Conservation (phyloP, 192 early-diverging fungal species). For the Chytriomyces sp. region DNA sequence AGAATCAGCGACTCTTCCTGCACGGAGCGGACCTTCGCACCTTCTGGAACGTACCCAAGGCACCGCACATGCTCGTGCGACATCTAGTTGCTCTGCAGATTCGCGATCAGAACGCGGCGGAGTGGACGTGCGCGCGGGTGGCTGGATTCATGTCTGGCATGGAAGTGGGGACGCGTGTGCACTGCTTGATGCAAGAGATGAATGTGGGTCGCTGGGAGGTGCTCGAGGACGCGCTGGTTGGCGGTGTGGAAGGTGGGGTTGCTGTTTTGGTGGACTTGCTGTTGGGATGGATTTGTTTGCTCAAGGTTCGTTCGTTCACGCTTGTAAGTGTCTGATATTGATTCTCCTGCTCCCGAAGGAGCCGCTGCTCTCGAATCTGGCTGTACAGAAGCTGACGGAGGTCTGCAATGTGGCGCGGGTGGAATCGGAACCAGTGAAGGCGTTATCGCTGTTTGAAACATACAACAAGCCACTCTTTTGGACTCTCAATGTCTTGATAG, state of each 20-base stretch:
- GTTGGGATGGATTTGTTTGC: slow-evolving; percentile 40
- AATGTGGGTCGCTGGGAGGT: not conserved
- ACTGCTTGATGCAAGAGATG: not conserved
- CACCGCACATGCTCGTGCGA: too few relatives aligned
- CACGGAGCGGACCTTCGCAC: slow-evolving; percentile 33
- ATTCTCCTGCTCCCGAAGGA: too few relatives aligned
- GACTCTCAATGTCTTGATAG: slow-evolving; percentile 42
- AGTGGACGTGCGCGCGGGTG: not conserved
- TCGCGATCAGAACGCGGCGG: too few relatives aligned
- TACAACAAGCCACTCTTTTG: slow-evolving; percentile 31
- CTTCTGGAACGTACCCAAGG: slow-evolving; percentile 46
- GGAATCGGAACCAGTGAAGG: too few relatives aligned
- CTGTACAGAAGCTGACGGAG: too few relatives aligned
- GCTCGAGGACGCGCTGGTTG: slow-evolving; percentile 12
- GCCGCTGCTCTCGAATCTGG: too few relatives aligned
- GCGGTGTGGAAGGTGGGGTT: not conserved
- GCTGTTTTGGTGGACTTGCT: slow-evolving; percentile 29
- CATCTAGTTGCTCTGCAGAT: too few relatives aligned
- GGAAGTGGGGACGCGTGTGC: not conserved
- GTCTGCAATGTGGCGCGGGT: too few relatives aligned
- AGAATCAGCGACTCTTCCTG: slow-evolving; percentile 36
- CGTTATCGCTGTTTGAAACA: slow-evolving; percentile 1
- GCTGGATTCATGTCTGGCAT: not conserved
- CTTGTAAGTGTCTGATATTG: not conserved
- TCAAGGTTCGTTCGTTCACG: slow-evolving; percentile 28